Percentiles rank a stretch among this genome's conserved stretches.
Conservation (phyloP, 2,329 filamentous ascomycete species). For the Sphaerulina populicola region DNA sequence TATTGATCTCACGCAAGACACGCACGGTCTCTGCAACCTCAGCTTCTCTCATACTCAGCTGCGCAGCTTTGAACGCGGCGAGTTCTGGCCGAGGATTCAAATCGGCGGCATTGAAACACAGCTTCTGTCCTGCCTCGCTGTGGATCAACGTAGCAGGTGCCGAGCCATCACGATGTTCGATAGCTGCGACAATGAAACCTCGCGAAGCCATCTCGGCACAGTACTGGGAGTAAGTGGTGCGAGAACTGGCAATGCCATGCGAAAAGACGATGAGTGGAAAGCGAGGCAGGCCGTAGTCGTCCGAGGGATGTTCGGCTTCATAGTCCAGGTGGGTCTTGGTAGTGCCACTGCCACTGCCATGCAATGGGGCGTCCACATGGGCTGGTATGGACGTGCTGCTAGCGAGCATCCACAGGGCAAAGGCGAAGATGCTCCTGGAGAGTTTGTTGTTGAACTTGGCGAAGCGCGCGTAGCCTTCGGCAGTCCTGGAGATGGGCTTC, state of each 20-base stretch:
- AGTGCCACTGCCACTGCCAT: constrained; percentile 25
- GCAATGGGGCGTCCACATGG: constrained; percentile 37
- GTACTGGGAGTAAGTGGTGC: constrained; percentile 41
- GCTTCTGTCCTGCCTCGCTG: constrained; percentile 28
- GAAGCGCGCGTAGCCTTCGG: constrained; percentile 40
- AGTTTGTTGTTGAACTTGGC: constrained; percentile 34
- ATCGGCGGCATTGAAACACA: constrained; percentile 32
- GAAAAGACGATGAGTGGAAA: constrained; percentile 42
- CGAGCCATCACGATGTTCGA: constrained; percentile 43
- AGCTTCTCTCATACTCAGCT: constrained; percentile 40
- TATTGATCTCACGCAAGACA: constrained; percentile 36
- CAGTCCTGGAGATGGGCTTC: constrained; percentile 38
- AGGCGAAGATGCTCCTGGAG: constrained; percentile 35
- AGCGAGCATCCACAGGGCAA: constrained; percentile 37
- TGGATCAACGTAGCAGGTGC: constrained; percentile 40
- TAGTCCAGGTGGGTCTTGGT: constrained; percentile 25
- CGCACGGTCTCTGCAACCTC: constrained; percentile 41
- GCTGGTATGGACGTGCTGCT: constrained; percentile 39
- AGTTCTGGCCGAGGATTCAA: constrained; percentile 27
- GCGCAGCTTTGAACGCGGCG: constrained; percentile 36
- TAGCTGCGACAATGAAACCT: constrained; percentile 40
- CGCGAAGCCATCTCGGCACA: constrained; percentile 41
- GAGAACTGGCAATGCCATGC: constrained; percentile 41
- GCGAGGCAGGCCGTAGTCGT: constrained; percentile 27
- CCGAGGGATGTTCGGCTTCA: constrained; percentile 24